A percentile compares a stretch with the other conserved stretches of the same genome.
Evolutionary conservation across 2,329 filamentous ascomycete species (phyloP).

Genomic region (Scytalidium lignicola): DNA sequence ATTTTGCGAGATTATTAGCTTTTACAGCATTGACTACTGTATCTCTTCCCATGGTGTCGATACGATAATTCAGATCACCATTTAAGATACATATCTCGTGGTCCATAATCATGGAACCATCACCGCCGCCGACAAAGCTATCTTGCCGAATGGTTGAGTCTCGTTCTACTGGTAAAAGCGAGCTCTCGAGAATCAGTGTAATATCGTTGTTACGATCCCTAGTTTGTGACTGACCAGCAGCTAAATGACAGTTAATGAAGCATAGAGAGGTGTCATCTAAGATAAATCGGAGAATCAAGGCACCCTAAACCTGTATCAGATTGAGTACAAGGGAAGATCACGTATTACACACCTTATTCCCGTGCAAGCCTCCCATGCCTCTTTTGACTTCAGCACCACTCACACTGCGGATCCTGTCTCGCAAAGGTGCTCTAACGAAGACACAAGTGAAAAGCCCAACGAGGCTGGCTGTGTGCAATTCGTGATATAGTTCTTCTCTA

Average conservation of each 20-base stretch:
- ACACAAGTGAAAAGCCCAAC: slow-evolving; percentile 95
- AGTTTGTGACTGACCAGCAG: slow-evolving; percentile 87
- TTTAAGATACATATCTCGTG: slow-evolving; percentile 97
- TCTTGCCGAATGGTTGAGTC: slow-evolving; percentile 66
- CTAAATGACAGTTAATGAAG: slow-evolving; percentile 95
- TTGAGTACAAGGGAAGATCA: background rate
- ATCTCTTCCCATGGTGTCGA: slow-evolving; percentile 93
- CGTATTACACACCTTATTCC: slow-evolving; percentile 65
- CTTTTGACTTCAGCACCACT: slow-evolving; percentile 84
- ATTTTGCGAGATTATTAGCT: slow-evolving; percentile 72
- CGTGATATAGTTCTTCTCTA: slow-evolving; percentile 69
- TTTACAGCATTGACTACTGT: slow-evolving; percentile 84
- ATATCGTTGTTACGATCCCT: slow-evolving; percentile 90
- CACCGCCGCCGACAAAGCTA: slow-evolving; percentile 84
- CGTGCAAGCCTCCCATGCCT: slow-evolving; percentile 90
- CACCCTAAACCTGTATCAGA: slow-evolving; percentile 49
- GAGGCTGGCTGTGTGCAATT: slow-evolving; percentile 83
- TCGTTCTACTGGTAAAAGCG: slow-evolving; percentile 66
- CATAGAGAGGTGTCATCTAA: slow-evolving; percentile 92
- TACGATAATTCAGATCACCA: slow-evolving; percentile 95
- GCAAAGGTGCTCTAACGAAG: slow-evolving; percentile 79
- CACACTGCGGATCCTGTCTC: slow-evolving; percentile 71
- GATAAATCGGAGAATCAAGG: slow-evolving; percentile 84
- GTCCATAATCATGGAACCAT: slow-evolving; percentile 90
- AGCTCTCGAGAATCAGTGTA: slow-evolving; percentile 78